phyloP scores from a whole-genome alignment of 371 early-diverging fungal genomes.

The Capniomyces stellatus region DNA sequence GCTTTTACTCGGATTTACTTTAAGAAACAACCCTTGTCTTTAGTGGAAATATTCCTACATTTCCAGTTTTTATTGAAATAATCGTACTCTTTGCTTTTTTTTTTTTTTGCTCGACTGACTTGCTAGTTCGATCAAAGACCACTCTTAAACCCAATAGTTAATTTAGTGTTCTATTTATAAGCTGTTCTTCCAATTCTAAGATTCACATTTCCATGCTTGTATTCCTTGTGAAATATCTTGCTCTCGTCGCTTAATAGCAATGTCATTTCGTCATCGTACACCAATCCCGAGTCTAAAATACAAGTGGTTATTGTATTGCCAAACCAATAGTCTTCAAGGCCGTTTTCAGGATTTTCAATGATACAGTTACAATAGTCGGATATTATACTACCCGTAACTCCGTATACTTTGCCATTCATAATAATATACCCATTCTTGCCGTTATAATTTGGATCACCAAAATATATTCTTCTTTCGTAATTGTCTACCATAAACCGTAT shows the following conservation, averaged over 20 bases:
- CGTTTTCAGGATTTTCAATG: not conserved
- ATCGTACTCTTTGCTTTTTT: no score
- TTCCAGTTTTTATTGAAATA: no score
- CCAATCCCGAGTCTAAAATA: no score
- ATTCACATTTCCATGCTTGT: not conserved
- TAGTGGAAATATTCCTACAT: no score
- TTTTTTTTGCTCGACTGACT: no score
- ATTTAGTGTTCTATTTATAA: not conserved
- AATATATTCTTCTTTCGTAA: not conserved
- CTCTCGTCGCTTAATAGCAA: not conserved
- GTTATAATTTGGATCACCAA: not conserved
- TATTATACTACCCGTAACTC: not conserved
- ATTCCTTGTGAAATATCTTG: slow-evolving; percentile 1
- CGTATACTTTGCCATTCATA: not conserved
- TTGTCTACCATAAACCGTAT: not conserved
- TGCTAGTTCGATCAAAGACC: no score
- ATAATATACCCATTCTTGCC: not conserved
- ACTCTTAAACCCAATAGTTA: no score
- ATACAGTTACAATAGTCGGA: not conserved
- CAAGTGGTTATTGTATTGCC: not conserved
- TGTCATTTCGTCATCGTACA: not conserved
- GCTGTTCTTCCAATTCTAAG: not conserved
- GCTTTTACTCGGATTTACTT: no score
- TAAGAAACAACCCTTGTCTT: no score
- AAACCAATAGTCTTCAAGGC: not conserved